Evolutionary conservation across 1,284 basidiomycete species (phyloP), one percentile per base, ranked within the genome.

Genomic region (Ganoderma lingzhi): DNA sequence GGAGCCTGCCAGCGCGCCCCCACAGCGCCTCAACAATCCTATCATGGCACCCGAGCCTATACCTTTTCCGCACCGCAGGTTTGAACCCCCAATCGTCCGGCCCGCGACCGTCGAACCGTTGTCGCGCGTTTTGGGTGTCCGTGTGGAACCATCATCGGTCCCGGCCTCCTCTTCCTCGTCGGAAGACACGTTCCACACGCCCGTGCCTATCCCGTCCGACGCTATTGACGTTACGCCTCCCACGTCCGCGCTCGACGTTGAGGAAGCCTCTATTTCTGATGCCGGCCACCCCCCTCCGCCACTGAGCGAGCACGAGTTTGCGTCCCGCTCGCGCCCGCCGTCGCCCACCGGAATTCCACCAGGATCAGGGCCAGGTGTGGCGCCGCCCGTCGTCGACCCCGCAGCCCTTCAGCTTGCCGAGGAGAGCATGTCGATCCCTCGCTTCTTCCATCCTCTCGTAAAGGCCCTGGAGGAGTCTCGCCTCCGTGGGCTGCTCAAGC

Each of bases 401-500:
- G 17, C 44, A 23, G 14, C 30, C 28, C 6, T 48, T 6, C 45
- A 48, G 19, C n/a, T 42, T 48, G 42, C 44, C 28, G 41, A 62
- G 3, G 32, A 23, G 12, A 30, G 28, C 51, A 64, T 15, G 9
- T 41, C 42, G 37, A 63, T 74, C 23, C 70, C 71, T 15, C 44
- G 65, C 9, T 60, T 67, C n/a, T 75, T 73, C 70, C 63, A 59
- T 32, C 58, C 53, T 15, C 73, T 75, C 48, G 53, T 74, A 39
- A 23, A 61, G 37, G 48, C 73, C 45, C 62, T 78, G 39, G 67
- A 74, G 39, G 51, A 56, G 62, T 78, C 77, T 67, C 81, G 76
- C 65, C 68, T 71, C 37, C 78, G 76, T 30, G 86, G 84, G 3
- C 69, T 73, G 17, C 1, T 37, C 15, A 77, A 76, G 30, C 80